These are phyloP conservation scores for Cryphonectria radicalis DNA, from an alignment of 2,329 filamentous ascomycete species.

Conservation along the genomic window DNA sequence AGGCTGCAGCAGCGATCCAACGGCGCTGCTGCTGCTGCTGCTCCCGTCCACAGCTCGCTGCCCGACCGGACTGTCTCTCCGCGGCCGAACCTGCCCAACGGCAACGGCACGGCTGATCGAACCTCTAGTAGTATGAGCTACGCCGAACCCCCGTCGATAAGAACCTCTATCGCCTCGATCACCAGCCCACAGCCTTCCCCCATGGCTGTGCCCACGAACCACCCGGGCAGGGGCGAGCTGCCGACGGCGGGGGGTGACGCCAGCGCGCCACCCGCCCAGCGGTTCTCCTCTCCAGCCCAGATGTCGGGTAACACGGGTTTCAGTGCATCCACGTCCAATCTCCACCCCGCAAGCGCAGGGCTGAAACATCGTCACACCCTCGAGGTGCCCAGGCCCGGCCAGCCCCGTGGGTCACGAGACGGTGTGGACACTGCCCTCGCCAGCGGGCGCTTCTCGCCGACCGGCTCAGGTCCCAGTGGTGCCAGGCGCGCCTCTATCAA, in stretches of 20 bases:
- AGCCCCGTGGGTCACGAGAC: constrained; percentile 74
- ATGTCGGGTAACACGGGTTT: constrained; percentile 48
- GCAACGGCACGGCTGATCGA: constrained; percentile 32
- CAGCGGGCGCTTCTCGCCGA: constrained; percentile 82
- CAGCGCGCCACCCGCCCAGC: constrained; percentile 47
- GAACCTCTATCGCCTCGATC: constrained; percentile 42
- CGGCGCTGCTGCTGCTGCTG: constrained; percentile 25
- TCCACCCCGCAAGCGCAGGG: constrained; percentile 58
- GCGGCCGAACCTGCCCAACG: constrained; percentile 29
- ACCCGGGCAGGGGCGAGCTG: constrained; percentile 34
- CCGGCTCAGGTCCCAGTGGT: constrained; percentile 55
- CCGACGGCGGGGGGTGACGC: constrained; percentile 31
- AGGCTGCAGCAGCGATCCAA: constrained; percentile 35
- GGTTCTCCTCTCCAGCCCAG: constrained; percentile 68
- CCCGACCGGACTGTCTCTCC: constrained; percentile 36
- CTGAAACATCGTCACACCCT: constrained; percentile 85
- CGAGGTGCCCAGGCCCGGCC: constrained; percentile 75
- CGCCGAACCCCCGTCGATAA: constrained; percentile 35
- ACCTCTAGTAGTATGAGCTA: constrained; percentile 39
- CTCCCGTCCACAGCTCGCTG: constrained; percentile 32
- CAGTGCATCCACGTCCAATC: constrained; percentile 48
- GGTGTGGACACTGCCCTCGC: constrained; percentile 67
- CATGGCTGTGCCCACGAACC: constrained; percentile 40
- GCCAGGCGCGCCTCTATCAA: constrained; percentile 81
- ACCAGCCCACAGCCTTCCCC: constrained; percentile 38